Percentiles rank a stretch among this genome's conserved stretches.
Evolutionary conservation across 805 yeast genomes (phyloP).

Genomic region (Wickerhamiella occidentalis): DNA sequence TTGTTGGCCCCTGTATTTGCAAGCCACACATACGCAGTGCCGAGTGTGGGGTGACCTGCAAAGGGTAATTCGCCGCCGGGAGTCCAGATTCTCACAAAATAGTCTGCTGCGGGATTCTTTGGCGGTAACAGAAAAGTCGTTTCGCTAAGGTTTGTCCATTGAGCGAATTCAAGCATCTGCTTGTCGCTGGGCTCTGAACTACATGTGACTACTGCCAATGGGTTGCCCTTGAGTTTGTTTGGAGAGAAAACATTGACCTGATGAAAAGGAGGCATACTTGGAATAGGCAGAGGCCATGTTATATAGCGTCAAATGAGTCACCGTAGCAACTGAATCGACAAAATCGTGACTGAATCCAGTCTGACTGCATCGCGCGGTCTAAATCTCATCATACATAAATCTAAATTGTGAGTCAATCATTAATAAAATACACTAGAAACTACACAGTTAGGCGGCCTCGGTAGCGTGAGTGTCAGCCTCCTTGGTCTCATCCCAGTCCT

Average conservation of each 20-base stretch:
- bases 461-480: slow-evolving; percentile 26
- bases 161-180: slow-evolving; percentile 38
- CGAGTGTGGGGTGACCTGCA: slow-evolving; percentile 56
- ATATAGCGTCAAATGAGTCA: neutral
- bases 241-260: slow-evolving; percentile 35
- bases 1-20: slow-evolving; percentile 29
- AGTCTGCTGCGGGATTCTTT: slow-evolving; percentile 32
- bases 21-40: slow-evolving; percentile 24
- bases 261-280: neutral
- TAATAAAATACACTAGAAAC: slow-evolving; percentile 5
- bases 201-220: slow-evolving; percentile 42
- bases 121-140: slow-evolving; percentile 41
- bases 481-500: slow-evolving; percentile 30
- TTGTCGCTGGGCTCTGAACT: slow-evolving; percentile 31
- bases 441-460: slow-evolving; percentile 15
- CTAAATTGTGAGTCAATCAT: no score
- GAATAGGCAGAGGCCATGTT: neutral
- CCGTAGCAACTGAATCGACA: no score
- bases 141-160: slow-evolving; percentile 52
- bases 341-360: no score
- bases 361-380: no score
- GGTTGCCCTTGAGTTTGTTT: slow-evolving; percentile 37
- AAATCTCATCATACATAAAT: no score
- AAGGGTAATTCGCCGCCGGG: slow-evolving; percentile 41
- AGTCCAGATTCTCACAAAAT: slow-evolving; percentile 39